Percentiles rank a stretch among this genome's conserved stretches.
Evolutionary conservation across 2,329 filamentous ascomycete species (phyloP).

Genomic region (Cordyceps militaris): DNA sequence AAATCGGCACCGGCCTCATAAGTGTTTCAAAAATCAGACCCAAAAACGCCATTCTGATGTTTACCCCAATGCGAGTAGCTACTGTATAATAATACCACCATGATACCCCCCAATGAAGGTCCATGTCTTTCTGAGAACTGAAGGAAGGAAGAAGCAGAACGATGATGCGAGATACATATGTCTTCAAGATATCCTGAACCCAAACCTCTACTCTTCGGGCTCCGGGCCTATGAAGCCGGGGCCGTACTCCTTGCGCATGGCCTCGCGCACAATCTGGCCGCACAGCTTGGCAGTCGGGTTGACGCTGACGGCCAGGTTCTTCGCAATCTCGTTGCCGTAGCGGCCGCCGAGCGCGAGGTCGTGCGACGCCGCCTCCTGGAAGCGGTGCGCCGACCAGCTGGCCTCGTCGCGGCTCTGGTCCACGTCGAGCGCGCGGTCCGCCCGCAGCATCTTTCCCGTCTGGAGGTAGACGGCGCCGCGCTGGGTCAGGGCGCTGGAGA

Average conservation of each 20-base stretch:
- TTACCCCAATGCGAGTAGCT: slow-evolving; percentile 6
- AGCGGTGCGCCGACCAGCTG: slow-evolving; percentile 45
- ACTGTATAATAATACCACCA: slow-evolving; percentile 6
- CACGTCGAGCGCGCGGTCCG: slow-evolving; percentile 31
- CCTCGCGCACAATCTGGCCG: slow-evolving; percentile 61
- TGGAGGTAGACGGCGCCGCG: slow-evolving; percentile 57
- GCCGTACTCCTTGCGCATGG: slow-evolving; percentile 62
- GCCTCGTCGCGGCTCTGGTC: slow-evolving; percentile 36
- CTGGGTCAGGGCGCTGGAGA: slow-evolving; percentile 67
- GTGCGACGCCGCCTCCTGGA: slow-evolving; percentile 55
- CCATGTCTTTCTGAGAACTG: background rate
- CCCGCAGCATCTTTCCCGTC: slow-evolving; percentile 43
- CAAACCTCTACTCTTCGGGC: slow-evolving; percentile 8
- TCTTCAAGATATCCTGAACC: background rate
- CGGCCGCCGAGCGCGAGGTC: slow-evolving; percentile 59
- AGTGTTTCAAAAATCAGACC: background rate
- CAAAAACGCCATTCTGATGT: slow-evolving; percentile 4
- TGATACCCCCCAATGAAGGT: slow-evolving; percentile 3
- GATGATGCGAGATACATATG: background rate
- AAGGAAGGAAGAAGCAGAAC: background rate
- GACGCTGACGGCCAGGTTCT: slow-evolving; percentile 54
- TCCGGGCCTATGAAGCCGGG: slow-evolving; percentile 36
- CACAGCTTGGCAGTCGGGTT: slow-evolving; percentile 65
- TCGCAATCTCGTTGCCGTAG: slow-evolving; percentile 60
- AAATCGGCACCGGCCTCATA: slow-evolving; percentile 13